Conservation (phyloP, 2,329 filamentous ascomycete genomes). For the Aspergillus fructus region DNA sequence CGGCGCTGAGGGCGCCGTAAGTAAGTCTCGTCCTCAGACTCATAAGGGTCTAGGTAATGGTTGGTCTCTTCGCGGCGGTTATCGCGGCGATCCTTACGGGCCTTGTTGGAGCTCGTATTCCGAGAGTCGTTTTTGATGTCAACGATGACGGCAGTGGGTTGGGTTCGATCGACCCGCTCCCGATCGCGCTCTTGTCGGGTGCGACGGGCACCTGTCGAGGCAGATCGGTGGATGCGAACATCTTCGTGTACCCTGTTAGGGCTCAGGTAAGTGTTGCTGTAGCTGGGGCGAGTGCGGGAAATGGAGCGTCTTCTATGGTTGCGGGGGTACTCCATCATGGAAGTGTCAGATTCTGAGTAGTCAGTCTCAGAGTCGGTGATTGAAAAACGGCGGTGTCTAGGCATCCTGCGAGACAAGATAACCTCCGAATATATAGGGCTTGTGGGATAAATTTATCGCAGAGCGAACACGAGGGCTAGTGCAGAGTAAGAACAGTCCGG, state of each 20-base stretch:
- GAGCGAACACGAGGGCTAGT: constrained; percentile 5
- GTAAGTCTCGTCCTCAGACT: constrained; percentile 27
- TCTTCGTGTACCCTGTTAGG: constrained; percentile 23
- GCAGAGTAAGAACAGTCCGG: constrained; percentile 5
- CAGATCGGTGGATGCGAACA: constrained; percentile 31
- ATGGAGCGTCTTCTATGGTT: constrained; percentile 30
- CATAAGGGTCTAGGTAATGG: constrained; percentile 20
- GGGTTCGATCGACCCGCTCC: constrained; percentile 13
- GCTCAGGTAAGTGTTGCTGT: constrained; percentile 22
- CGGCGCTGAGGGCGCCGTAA: constrained; percentile 17
- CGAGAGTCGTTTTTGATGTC: constrained; percentile 36
- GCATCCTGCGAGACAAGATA: constrained; percentile 1
- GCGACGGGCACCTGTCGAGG: constrained; percentile 36
- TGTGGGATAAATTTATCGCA: neutral
- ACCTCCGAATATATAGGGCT: neutral
- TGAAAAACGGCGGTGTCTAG: constrained; percentile 12
- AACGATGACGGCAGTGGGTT: constrained; percentile 31
- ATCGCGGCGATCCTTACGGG: constrained; percentile 22
- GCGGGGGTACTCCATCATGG: constrained; percentile 28
- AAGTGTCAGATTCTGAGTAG: constrained; percentile 37
- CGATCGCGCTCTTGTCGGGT: constrained; percentile 10
- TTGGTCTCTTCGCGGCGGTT: constrained; percentile 17
- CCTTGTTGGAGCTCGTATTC: constrained; percentile 28
- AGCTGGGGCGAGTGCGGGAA: constrained; percentile 32
- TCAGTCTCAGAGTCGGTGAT: constrained; percentile 31